Base-by-base conservation (phyloP, 257 asterid genomes). In the Nicotiana noctiflora region DNA sequence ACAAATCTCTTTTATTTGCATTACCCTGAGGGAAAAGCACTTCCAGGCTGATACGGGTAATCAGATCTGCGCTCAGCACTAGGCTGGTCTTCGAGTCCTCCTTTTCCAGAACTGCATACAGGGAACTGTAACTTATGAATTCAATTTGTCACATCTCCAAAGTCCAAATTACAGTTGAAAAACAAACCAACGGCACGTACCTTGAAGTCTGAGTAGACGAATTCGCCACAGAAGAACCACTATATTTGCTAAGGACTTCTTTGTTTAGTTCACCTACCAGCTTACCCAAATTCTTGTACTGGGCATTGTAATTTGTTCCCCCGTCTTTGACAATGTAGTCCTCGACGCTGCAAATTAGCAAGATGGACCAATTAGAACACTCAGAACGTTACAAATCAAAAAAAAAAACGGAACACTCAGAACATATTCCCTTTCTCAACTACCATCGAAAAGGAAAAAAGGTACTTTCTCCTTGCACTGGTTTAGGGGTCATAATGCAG, bases 251-350 rank as follows among this genome's bases (percentile, higher is more conserved):
- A 29, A 91, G 66, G 25, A 94, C 64, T 17, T 85, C 86, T 60
- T 83, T 79, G 62, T 91, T 86, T 63, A 92, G 82, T 27, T 74
- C 82, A 7, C 82, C 86, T 9, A 90, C 90, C 83, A 92, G 90
- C 82, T 88, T 92, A 46, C 92, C 92, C 83, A 93, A 81, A 82
- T 89, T 86, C 87, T 93, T 93, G 88, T 84, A 93, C 83, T 92
- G 94, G 2, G 91, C 66, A 55, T 80, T 81, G 75, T 89, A 92
- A 62, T 87, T 89, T 18, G 88, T 55, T 67, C 87, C 90, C 31
- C 81, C 90, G 19, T 84, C 83, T 62, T 86, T 87, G n/a, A 67
- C 86, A 11, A 81, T 86, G 78, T 86, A 91, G 57, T 94, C 92
- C 62, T 77, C 86, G 81, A 82, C 91, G 60, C 98, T 94, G 37